Evolutionary conservation across 2,329 filamentous ascomycete genomes (phyloP), one percentile per base, ranked within the genome.

Genomic region (Beauveria asiatica): DNA sequence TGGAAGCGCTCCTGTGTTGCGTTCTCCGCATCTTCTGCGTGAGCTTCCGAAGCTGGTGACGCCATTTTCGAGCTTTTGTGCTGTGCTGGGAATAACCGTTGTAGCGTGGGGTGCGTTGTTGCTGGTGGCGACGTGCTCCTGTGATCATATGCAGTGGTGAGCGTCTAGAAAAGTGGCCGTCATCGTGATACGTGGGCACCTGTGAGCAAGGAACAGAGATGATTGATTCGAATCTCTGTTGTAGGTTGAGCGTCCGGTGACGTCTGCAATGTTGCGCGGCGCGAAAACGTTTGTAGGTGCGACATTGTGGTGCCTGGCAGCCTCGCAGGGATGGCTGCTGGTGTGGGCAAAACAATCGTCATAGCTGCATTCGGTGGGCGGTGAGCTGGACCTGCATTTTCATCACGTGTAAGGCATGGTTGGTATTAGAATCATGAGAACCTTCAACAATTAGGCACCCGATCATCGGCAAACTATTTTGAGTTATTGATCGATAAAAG

Each of bases 171-270:
- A 66, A 61, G 63, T 61, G 65, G 61, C 60, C 64, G 65, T 67
- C 67, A 67, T 72, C 64, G 61, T 73, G 70, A 73, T 72, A 73
- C 71, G 70, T 72, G 72, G 73, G 72, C 71, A 74, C 72, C 72
- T 74, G 64, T 52, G 19, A 53, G 13, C 17, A n/a, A 45, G 41
- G 13, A 13, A 23, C 46, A 51, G 54, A 57, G 19, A 39, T 8
- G 44, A 27, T 56, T 11, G 5, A 39, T 7, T 48, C 23, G 44
- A 30, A 19, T 16, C 17, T 48, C 27, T 25, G 19, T 48, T 46
- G 54, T 7, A 9, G 33, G 3, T 23, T 6, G n/a, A n/a, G 54
- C 16, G 16, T 23, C 3, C 13, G 54, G 8, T 39, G n/a, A 19
- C 44, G 19, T 39, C 4, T 57, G 44, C 44, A 45, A 39, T 33